Conservation (phyloP, 768 basidiomycete genomes). For the Hemileccinum rubropunctum region DNA sequence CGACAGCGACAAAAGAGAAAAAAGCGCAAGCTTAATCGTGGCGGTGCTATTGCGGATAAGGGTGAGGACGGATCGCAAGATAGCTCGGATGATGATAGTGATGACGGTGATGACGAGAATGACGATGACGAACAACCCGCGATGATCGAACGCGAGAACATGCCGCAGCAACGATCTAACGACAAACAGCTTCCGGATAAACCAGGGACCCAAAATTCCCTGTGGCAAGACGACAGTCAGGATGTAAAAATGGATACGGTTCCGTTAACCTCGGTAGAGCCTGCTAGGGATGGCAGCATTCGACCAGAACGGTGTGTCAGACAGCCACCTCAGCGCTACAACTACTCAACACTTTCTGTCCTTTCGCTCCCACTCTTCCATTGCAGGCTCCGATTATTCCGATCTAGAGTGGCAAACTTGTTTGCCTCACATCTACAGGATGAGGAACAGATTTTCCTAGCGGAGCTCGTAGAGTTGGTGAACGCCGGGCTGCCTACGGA, state of each 20-base stretch:
- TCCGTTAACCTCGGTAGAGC: conserved; percentile 35
- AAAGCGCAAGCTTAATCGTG: conserved; percentile 82
- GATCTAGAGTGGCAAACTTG: conserved; percentile 67
- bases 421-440: conserved; percentile 69
- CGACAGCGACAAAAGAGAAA: conserved; percentile 65
- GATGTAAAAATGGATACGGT: conserved; percentile 61
- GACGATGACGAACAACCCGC: conserved; percentile 40
- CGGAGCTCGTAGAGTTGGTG: conserved; percentile 65
- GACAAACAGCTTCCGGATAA: conserved; percentile 24
- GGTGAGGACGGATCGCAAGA: conserved; percentile 47
- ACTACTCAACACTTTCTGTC: neutral
- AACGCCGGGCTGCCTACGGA: conserved; percentile 73
- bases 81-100: conserved; percentile 36
- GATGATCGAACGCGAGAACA: conserved; percentile 47
- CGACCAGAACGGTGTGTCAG: conserved; percentile 56
- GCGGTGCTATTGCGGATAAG: conserved; percentile 49
- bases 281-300: conserved; percentile 43
- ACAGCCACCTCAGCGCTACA: neutral
- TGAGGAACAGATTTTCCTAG: conserved; percentile 72
- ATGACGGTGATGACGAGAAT: conserved; percentile 41
- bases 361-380: neutral
- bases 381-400: conserved; percentile 75
- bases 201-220: conserved; percentile 46
- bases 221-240: conserved; percentile 68
- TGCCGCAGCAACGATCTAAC: conserved; percentile 36